Conservation (phyloP, 768 basidiomycete genomes). For the Paxillus ammoniavirescens region DNA sequence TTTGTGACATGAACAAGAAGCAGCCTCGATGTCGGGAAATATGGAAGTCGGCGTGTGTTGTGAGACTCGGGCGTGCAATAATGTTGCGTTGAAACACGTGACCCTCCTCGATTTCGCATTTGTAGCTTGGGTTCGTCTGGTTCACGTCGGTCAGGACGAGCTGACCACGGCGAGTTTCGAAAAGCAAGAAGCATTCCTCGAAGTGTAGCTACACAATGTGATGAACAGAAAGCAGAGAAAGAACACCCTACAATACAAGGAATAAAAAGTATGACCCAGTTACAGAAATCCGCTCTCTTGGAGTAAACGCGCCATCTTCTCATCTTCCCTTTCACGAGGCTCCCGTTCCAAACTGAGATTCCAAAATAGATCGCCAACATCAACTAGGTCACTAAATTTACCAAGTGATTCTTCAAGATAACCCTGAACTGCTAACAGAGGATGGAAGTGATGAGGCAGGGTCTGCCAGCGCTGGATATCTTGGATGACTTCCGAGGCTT, state of each 20-base stretch:
- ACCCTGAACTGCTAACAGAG: conserved; percentile 60
- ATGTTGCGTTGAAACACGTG: not conserved
- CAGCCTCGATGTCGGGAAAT: not conserved
- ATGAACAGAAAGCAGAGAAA: conserved; percentile 4
- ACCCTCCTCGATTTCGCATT: no score
- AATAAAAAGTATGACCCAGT: conserved; percentile 8
- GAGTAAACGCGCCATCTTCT: conserved; percentile 89
- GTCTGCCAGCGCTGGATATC: conserved; percentile 97
- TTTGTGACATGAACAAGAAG: conserved; percentile 24
- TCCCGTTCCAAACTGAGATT: conserved; percentile 82
- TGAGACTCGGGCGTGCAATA: no score
- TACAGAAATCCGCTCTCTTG: conserved; percentile 88
- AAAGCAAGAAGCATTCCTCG: conserved; percentile 2
- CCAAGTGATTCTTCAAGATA: conserved; percentile 81
- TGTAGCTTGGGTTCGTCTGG: no score
- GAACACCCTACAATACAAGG: conserved; percentile 4
- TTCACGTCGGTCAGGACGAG: no score
- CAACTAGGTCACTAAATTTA: conserved; percentile 64
- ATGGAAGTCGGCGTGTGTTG: no score
- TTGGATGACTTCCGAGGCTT: conserved; percentile 93
- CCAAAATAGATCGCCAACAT: conserved; percentile 80
- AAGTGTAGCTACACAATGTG: conserved; percentile 23
- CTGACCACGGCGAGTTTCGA: no score
- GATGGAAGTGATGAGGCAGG: conserved; percentile 81
- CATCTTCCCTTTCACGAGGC: conserved; percentile 93